Percentiles rank a stretch among this genome's conserved stretches.
Evolutionary conservation across 805 yeast species (phyloP).

Genomic region (Wickerhamiella vanderwaltii): DNA sequence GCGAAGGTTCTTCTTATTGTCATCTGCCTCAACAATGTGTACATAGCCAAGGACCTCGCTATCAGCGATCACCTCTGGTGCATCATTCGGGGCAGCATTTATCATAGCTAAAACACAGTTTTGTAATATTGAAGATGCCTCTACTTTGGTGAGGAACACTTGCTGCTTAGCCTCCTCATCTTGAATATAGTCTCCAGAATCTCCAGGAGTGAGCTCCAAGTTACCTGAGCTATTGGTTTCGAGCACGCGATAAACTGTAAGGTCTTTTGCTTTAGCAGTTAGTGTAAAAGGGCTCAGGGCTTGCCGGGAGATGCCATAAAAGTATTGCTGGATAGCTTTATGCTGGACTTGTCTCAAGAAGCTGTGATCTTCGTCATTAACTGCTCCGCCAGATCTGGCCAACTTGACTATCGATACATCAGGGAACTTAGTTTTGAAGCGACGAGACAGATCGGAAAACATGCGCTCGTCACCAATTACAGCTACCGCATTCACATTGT

Average conservation of each 20-base stretch:
- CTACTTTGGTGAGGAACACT: slow-evolving; percentile 27
- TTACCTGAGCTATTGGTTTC: slow-evolving; percentile 20
- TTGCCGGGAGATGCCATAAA: slow-evolving; percentile 60
- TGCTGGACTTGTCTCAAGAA: slow-evolving; percentile 64
- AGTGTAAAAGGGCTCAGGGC: slow-evolving; percentile 76
- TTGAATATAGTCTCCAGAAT: slow-evolving; percentile 8
- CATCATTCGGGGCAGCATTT: slow-evolving; percentile 38
- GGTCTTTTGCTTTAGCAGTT: slow-evolving; percentile 51
- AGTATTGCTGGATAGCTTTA: slow-evolving; percentile 69
- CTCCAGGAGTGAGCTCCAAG: slow-evolving; percentile 7
- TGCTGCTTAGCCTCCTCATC: slow-evolving; percentile 21
- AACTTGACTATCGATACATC: slow-evolving; percentile 43
- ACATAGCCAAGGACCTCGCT: slow-evolving; percentile 69
- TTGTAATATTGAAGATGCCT: slow-evolving; percentile 39
- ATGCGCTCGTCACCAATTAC: slow-evolving; percentile 64
- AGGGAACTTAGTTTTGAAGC: slow-evolving; percentile 16
- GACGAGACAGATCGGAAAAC: slow-evolving; percentile 48
- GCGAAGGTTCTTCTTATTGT: slow-evolving; percentile 51
- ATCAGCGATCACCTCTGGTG: slow-evolving; percentile 37
- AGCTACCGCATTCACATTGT: slow-evolving; percentile 47
- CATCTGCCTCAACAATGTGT: slow-evolving; percentile 61
- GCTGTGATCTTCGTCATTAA: slow-evolving; percentile 51
- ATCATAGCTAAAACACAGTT: slow-evolving; percentile 63
- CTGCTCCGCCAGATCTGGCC: slow-evolving; percentile 63
- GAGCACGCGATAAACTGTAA: slow-evolving; percentile 51